These are phyloP conservation scores for Scheffersomyces lignosus DNA, from an alignment of 805 yeast species.

Conservation along the genomic window DNA sequence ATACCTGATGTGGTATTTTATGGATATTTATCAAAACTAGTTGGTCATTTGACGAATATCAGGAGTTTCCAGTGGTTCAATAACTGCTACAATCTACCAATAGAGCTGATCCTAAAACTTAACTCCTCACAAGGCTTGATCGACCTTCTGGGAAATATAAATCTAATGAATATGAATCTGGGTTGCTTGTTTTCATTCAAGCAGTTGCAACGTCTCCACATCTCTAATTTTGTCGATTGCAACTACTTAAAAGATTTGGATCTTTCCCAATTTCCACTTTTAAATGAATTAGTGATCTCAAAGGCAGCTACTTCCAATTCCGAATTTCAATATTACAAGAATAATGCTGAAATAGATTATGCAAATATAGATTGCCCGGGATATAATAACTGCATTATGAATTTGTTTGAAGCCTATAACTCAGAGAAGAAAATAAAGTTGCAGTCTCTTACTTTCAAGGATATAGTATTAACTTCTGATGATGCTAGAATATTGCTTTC, in stretches of 20 bases:
- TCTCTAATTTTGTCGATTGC: constrained; percentile 3
- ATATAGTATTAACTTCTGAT: neutral
- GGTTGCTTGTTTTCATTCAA: neutral
- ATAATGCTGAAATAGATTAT: neutral
- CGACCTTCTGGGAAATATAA: constrained; percentile 6
- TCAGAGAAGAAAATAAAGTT: neutral
- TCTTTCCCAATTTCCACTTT: neutral
- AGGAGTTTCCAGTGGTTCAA: constrained; percentile 8
- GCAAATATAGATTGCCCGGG: neutral
- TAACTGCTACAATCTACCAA: constrained; percentile 3
- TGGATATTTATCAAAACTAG: constrained; percentile 3
- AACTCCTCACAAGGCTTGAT: neutral
- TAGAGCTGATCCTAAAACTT: neutral
- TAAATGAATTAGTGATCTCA: constrained; percentile 5
- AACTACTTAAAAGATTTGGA: neutral
- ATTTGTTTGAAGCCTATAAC: neutral
- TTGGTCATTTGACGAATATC: constrained; percentile 6
- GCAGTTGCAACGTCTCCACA: constrained; percentile 1
- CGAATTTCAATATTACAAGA: neutral
- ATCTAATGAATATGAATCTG: neutral
- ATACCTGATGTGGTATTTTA: constrained; percentile 7
- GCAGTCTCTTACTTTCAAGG: constrained; percentile 1
- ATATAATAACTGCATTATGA: neutral
- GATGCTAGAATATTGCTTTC: constrained; percentile 1
- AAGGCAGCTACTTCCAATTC: constrained; percentile 1